A percentile compares a stretch with the other conserved stretches of the same genome.
These are phyloP conservation scores for Stropharia rugosoannulata DNA, from an alignment of 768 basidiomycete genomes.

Conservation along the genomic window DNA sequence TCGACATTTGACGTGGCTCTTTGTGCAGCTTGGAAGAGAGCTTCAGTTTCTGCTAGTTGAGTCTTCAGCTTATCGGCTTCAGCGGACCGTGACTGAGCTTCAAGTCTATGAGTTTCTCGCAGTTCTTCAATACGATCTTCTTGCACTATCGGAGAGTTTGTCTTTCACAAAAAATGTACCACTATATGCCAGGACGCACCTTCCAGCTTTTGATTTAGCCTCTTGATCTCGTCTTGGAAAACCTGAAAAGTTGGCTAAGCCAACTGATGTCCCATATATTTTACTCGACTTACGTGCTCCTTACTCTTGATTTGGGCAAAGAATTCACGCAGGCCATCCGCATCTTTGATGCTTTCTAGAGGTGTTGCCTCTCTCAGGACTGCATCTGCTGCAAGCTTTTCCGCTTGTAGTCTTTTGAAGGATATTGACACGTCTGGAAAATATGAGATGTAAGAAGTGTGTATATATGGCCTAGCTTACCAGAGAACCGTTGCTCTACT, in stretches of 20 bases:
- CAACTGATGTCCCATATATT: not conserved
- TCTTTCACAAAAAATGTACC: not conserved
- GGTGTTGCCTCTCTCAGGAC: conserved; percentile 73
- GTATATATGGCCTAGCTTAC: conserved; percentile 32
- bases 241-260: conserved; percentile 36
- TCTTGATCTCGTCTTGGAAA: conserved; percentile 76
- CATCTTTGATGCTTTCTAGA: conserved; percentile 62
- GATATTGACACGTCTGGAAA: conserved; percentile 72
- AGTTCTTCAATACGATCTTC: conserved; percentile 84
- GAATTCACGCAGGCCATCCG: conserved; percentile 70
- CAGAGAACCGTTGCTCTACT: conserved; percentile 77
- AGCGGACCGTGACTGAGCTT: conserved; percentile 74
- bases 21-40: conserved; percentile 61
- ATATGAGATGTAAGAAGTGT: not conserved
- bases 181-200: conserved; percentile 43
- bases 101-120: conserved; percentile 78
- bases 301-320: conserved; percentile 66
- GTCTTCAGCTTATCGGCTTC: conserved; percentile 69
- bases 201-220: conserved; percentile 68
- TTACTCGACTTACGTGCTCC: conserved; percentile 52
- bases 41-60: conserved; percentile 71
- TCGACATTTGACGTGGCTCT: conserved; percentile 45
- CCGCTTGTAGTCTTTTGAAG: conserved; percentile 72
- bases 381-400: conserved; percentile 66
- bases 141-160: conserved; percentile 53